phyloP scores from a whole-genome alignment of 2,329 filamentous ascomycete species.

The Hypoxylon sp. region DNA sequence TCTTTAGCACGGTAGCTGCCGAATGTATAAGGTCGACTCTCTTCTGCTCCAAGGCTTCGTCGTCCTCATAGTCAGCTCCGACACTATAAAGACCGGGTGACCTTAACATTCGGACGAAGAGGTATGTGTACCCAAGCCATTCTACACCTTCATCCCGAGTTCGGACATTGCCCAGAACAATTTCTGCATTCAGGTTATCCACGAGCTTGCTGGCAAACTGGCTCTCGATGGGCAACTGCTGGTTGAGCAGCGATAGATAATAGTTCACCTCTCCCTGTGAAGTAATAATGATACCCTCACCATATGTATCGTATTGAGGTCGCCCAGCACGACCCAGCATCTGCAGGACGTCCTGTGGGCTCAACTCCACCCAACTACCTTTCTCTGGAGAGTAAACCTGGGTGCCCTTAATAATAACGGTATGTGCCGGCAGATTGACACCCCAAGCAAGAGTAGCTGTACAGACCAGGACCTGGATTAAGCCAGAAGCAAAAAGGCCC shows the following conservation, averaged over 20 bases:
- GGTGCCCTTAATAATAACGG: slow-evolving; percentile 98
- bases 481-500: slow-evolving; percentile 91
- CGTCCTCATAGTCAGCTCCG: slow-evolving; percentile 94
- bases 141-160: slow-evolving; percentile 97
- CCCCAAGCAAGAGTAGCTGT: slow-evolving; percentile 99
- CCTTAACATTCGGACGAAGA: slow-evolving; percentile 97
- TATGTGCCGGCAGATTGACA: slow-evolving; percentile 97
- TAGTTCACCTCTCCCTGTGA: slow-evolving; percentile 96
- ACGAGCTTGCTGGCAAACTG: slow-evolving; percentile 94
- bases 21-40: slow-evolving; percentile 98
- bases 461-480: slow-evolving; percentile 95
- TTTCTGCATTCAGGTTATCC: slow-evolving; percentile 95
- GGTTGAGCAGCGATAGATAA: slow-evolving; percentile 95
- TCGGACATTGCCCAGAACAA: slow-evolving; percentile 94
- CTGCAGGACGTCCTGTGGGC: slow-evolving; percentile 96
- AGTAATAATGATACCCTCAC: slow-evolving; percentile 98
- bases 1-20: slow-evolving; percentile 87
- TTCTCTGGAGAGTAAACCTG: slow-evolving; percentile 99
- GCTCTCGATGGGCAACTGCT: slow-evolving; percentile 97
- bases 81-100: slow-evolving; percentile 97
- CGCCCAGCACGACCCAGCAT: slow-evolving; percentile 98
- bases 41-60: slow-evolving; percentile 93
- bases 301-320: slow-evolving; percentile 97
- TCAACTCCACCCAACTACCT: slow-evolving; percentile 97
- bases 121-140: slow-evolving; percentile 98